Base-by-base conservation (phyloP, 1,284 basidiomycete species). In the Leucocoprinus gongylophorus region DNA sequence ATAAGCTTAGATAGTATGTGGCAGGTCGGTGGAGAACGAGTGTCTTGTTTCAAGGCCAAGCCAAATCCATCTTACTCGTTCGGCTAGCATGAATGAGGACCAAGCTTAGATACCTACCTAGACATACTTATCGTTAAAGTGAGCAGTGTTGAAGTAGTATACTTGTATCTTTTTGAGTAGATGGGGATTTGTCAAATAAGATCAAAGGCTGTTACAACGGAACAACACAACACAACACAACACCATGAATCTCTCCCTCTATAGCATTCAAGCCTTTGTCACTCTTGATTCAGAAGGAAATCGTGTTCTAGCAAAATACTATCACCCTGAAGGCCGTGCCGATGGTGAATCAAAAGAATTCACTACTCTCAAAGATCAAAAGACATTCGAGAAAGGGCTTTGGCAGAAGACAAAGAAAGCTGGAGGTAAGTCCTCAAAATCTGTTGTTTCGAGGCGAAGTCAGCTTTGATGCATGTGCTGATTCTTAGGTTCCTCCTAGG, bases 271-370 rank as follows among this genome's bases (percentile, higher is more conserved):
- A 42, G 91, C 88, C 6, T 90, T 99, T 67, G 70, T 99, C 59
- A 83, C 98, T 62, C 83, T 98, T 60, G 97, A 99, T 75, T 78
- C 84, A 32, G 95, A 98, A 60, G 95, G 95, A 15, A 87, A 94
- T 67, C 88, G 95, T 52, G 88, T 99, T 18, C 77, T 99, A 13
- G 89, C 95, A 29, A 98, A 98, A 68, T 98, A 99, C 76, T 98
- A 95, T 66, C 77, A 83, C 48, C 82, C 88, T 0, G 86, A 91
- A 61, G 79, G 80, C 52, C 76, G 83, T 47, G 76, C 80, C 1
- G 74, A 80, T 41, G 73, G 76, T 55, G 79, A 82, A 57, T 71
- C 72, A 40, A 89, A 88, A 63, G 79, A 81, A 35, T 76, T 90
- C 39, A 64, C 74, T 17, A 85, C 83, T 13, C 64, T 91, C 60